Evolutionary conservation across 2,329 filamentous ascomycete species (phyloP).

Genomic region (Coniochaeta prunicola): DNA sequence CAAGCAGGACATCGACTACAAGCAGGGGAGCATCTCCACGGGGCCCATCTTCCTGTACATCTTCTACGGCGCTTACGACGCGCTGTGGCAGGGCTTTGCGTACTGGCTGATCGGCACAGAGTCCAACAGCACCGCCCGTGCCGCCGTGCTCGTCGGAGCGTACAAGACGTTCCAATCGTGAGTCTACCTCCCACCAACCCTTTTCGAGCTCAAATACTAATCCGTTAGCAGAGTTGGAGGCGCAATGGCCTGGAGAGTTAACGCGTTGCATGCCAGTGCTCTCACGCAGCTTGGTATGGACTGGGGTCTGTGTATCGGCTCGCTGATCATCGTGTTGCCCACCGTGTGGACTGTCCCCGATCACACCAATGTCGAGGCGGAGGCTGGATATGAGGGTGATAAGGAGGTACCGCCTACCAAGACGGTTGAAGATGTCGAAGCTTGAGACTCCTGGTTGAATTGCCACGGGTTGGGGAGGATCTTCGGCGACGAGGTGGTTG

Average conservation of each 20-base stretch:
- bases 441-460: neutral
- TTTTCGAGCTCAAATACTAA: neutral
- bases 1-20: slow-evolving; percentile 40
- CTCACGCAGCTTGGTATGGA: slow-evolving; percentile 37
- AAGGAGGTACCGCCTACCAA: neutral
- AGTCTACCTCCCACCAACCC: neutral
- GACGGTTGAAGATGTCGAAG: neutral
- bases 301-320: slow-evolving; percentile 37
- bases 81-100: slow-evolving; percentile 57
- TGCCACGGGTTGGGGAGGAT: no score
- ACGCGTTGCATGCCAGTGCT: slow-evolving; percentile 24
- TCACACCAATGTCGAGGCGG: slow-evolving; percentile 16
- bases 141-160: slow-evolving; percentile 36
- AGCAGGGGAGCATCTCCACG: slow-evolving; percentile 38
- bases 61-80: slow-evolving; percentile 63
- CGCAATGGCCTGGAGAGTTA: slow-evolving; percentile 38
- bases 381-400: slow-evolving; percentile 12
- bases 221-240: slow-evolving; percentile 21
- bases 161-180: slow-evolving; percentile 36
- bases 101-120: slow-evolving; percentile 51
- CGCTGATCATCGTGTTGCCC: slow-evolving; percentile 32
- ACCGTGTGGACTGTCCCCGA: slow-evolving; percentile 29
- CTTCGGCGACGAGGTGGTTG: no score
- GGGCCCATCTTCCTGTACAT: slow-evolving; percentile 65
- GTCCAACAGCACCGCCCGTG: slow-evolving; percentile 30